These are phyloP conservation scores for Spiraea crenata DNA, from an alignment of 331 rosid species.

Conservation along the genomic window DNA sequence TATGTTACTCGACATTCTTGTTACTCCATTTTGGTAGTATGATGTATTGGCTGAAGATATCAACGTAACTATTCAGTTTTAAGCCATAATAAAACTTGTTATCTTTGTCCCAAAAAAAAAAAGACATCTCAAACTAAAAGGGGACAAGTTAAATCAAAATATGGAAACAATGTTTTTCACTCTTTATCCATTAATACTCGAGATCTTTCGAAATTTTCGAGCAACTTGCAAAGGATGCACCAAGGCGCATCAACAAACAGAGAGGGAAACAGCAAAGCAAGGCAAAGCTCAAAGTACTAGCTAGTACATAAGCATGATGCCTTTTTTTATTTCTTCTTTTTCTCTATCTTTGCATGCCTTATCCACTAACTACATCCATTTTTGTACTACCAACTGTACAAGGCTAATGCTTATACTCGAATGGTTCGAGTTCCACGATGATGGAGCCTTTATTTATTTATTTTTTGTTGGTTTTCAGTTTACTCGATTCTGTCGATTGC, in stretches of 20 bases:
- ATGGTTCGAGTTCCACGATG: constrained; percentile 23
- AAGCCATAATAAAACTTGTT: no score
- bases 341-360: constrained; percentile 18
- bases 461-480: constrained; percentile 1
- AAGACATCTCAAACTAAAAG: background rate
- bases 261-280: constrained; percentile 34
- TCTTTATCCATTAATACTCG: background rate
- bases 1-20: no score
- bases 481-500: constrained; percentile 1
- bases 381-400: constrained; percentile 13
- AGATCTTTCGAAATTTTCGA: constrained; percentile 8
- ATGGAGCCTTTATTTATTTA: constrained; percentile 1
- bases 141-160: background rate
- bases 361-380: constrained; percentile 18
- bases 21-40: no score
- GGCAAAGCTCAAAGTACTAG: constrained; percentile 3
- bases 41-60: no score
- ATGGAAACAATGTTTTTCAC: constrained; percentile 17
- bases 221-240: constrained; percentile 13
- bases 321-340: background rate
- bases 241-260: background rate
- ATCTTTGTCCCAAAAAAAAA: no score
- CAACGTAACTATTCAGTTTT: no score
- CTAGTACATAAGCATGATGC: background rate
- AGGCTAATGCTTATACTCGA: constrained; percentile 17